Conservation (phyloP, 306 rosid genomes). For the Malus domestica region DNA sequence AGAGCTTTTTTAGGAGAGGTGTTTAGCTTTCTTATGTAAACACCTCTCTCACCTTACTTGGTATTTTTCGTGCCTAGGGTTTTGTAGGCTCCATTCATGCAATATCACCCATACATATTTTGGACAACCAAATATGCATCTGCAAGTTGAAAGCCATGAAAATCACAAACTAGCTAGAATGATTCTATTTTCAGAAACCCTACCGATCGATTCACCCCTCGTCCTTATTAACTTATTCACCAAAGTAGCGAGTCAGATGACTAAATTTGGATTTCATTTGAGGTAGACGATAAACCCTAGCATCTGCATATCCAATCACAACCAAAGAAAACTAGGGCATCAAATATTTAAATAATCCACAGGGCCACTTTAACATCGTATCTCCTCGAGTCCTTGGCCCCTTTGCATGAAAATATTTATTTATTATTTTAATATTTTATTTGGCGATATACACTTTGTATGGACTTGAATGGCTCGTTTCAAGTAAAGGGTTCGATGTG, state of each 20-base stretch:
- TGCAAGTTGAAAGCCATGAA: background rate
- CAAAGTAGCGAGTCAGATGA: background rate
- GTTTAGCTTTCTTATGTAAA: background rate
- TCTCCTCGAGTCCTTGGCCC: background rate
- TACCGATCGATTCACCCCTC: background rate
- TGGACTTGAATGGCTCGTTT: background rate
- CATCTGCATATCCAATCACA: background rate
- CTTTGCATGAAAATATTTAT: background rate
- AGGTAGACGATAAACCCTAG: background rate
- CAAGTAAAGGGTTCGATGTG: background rate
- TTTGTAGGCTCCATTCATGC: background rate
- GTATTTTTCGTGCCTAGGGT: background rate
- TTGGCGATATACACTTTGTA: background rate
- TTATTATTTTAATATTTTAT: background rate
- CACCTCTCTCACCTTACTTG: background rate
- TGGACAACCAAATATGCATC: background rate
- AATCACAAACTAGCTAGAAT: background rate
- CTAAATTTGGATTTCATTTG: background rate
- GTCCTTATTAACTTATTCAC: background rate
- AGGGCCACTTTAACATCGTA: background rate
- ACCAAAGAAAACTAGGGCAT: background rate
- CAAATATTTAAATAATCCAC: background rate
- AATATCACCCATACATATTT: background rate
- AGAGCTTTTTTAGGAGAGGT: background rate
- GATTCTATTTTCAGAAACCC: background rate